Base-by-base conservation (phyloP, 345 rosid species). In the Eucalyptus rudis region DNA sequence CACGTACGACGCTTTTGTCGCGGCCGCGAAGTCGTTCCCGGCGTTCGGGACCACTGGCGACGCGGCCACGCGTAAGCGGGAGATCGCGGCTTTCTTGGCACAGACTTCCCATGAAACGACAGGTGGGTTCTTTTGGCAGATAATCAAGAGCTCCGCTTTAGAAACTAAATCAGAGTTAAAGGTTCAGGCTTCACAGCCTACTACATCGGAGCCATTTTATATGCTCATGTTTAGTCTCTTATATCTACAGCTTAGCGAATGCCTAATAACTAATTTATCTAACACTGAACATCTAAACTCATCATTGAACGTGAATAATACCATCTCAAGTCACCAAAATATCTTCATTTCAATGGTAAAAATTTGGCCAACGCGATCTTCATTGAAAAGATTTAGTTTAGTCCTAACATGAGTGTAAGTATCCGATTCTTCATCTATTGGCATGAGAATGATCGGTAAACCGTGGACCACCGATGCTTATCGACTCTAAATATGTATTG, bases 71-170 rank as follows among this genome's bases (percentile, higher is more conserved):
- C 89, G 92, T 49, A 91, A 92, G 62, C 91, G 94, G 13, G 97
- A 95, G 89, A 90, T 95, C 54, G 96, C 96, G 83, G 96, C 97
- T 47, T 95, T 95, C 87, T 91, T 95, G 86, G 97, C 90, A 40
- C 97, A 95, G 87, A 95, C 94, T 36, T 95, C 96, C 15, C 97
- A 94, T 84, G 96, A 95, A 90, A 95, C 97, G 40, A 93, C 94
- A 25, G 94, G 94, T 92, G 50, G 47, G 59, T 47, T 31, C 56
- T 51, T 86, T 66, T 10, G 83, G 47, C 15, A 2, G 83, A 76
- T 36, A 36, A 76, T 36, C 12, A 36, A 2, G 83, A 22, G 85
- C 87, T 20, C 22, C 15, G 87, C 66, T 43, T n/a, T 33, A 43
- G 64, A 45, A 86, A 86, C 40, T 86, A 33, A 33, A 25, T 13